A percentile compares a stretch with the other conserved stretches of the same genome.
phyloP scores from a whole-genome alignment of 2,329 filamentous ascomycete genomes.

The Ceratocystis eucalypticola region DNA sequence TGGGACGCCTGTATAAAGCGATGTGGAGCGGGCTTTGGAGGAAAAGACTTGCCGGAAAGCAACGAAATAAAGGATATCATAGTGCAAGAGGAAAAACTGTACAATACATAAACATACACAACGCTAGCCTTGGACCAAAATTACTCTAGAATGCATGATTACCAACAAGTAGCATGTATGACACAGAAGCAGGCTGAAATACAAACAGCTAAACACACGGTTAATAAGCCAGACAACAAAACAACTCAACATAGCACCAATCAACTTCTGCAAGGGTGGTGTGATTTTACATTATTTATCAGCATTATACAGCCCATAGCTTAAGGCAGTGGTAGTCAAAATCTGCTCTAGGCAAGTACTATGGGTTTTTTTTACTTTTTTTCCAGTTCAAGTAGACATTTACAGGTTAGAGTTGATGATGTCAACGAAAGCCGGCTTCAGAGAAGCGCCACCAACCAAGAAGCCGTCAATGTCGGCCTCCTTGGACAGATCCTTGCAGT shows the following conservation, averaged over 20 bases:
- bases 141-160: too few relatives aligned
- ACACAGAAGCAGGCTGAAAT: too few relatives aligned
- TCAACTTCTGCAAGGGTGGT: neutral
- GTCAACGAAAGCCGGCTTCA: conserved; percentile 77
- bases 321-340: neutral
- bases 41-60: neutral
- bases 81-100: conserved; percentile 1
- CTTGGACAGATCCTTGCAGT: conserved; percentile 84
- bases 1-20: conserved; percentile 37
- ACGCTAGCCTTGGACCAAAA: conserved; percentile 18
- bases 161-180: too few relatives aligned
- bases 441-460: conserved; percentile 86
- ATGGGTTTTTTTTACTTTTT: neutral
- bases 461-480: conserved; percentile 95
- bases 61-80: neutral
- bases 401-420: conserved; percentile 46
- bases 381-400: conserved; percentile 21
- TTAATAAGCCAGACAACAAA: neutral
- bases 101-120: conserved; percentile 11
- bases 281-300: conserved; percentile 19
- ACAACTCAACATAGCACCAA: neutral
- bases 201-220: too few relatives aligned
- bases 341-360: neutral
- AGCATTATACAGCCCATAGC: conserved; percentile 20
- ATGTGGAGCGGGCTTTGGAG: neutral